Evolutionary conservation across 2,329 filamentous ascomycete species (phyloP).

Genomic region (Ceratocystiopsis sp.): DNA sequence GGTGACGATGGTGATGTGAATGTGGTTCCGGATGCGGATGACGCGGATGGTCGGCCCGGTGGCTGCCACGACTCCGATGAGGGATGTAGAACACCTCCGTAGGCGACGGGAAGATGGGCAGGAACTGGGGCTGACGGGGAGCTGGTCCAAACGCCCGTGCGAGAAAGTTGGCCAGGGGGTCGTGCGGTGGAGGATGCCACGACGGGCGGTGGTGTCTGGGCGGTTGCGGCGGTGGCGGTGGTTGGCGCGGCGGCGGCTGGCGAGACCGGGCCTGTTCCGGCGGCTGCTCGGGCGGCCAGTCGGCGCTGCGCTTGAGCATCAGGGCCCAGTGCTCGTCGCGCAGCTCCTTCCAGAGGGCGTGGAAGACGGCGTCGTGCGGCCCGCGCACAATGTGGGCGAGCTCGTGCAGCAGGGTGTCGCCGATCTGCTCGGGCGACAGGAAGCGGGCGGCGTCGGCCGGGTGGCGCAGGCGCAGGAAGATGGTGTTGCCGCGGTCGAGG

Average conservation of each 20-base stretch:
- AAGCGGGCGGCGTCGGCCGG: constrained; percentile 60
- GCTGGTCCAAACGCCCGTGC: too few relatives aligned
- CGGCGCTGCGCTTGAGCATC: constrained; percentile 67
- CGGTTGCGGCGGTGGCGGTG: background rate
- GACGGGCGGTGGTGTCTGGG: too few relatives aligned
- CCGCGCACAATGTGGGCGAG: constrained; percentile 76
- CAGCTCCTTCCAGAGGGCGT: constrained; percentile 76
- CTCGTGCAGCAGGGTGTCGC: constrained; percentile 91
- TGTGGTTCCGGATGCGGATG: too few relatives aligned
- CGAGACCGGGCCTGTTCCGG: constrained; percentile 23
- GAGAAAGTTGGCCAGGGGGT: too few relatives aligned
- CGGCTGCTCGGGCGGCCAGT: constrained; percentile 39
- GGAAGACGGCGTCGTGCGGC: constrained; percentile 67
- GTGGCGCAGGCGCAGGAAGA: constrained; percentile 69
- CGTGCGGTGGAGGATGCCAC: too few relatives aligned
- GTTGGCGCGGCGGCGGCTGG: constrained; percentile 53
- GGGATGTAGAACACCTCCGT: too few relatives aligned
- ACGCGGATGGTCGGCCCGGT: too few relatives aligned
- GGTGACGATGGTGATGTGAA: too few relatives aligned
- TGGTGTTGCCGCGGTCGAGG: constrained; percentile 56
- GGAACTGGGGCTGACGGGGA: too few relatives aligned
- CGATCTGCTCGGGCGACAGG: constrained; percentile 58
- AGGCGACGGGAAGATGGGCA: too few relatives aligned
- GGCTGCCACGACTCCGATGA: too few relatives aligned
- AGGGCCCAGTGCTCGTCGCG: constrained; percentile 71